These are phyloP conservation scores for Dillenia suffruticosa DNA, from an alignment of 164 flowering plant species.

Conservation along the genomic window DNA sequence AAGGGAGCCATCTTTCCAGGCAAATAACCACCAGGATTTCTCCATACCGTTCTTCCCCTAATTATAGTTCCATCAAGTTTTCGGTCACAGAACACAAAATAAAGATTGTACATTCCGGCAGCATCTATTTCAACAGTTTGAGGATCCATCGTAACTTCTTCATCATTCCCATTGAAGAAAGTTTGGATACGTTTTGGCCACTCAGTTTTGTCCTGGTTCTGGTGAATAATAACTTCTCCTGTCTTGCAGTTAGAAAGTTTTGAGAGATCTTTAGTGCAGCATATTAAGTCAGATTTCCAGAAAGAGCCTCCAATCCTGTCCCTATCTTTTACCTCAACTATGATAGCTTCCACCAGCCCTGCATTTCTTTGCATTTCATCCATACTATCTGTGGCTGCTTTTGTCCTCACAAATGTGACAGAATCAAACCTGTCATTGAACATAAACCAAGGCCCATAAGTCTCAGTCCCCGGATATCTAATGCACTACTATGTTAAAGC, in stretches of 20 bases:
- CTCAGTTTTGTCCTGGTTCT: conserved; percentile 36
- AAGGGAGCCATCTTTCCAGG: conserved; percentile 88
- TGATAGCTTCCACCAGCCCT: conserved; percentile 72
- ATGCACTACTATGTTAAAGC: too few species aligned
- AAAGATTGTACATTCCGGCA: conserved; percentile 83
- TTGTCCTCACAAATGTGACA: conserved; percentile 55
- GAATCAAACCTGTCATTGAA: too few species aligned
- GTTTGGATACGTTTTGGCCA: conserved; percentile 65
- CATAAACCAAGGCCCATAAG: too few species aligned
- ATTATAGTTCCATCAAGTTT: conserved; percentile 57
- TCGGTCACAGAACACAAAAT: conserved; percentile 73
- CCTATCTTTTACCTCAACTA: conserved; percentile 72
- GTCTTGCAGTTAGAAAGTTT: conserved; percentile 40
- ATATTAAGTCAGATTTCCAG: conserved; percentile 38
- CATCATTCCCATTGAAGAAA: conserved; percentile 45
- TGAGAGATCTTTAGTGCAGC: conserved; percentile 57
- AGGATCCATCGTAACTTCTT: conserved; percentile 39
- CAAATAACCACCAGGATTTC: conserved; percentile 79
- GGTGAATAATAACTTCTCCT: conserved; percentile 71
- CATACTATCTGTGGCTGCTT: conserved; percentile 42
- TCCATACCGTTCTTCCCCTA: conserved; percentile 83
- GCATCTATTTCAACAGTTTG: conserved; percentile 41
- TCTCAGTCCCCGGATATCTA: too few species aligned
- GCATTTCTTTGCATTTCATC: conserved; percentile 53
- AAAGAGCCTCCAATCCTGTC: conserved; percentile 66